Conservation (phyloP, 2,329 filamentous ascomycete genomes). For the Leptographium galeiforme region DNA sequence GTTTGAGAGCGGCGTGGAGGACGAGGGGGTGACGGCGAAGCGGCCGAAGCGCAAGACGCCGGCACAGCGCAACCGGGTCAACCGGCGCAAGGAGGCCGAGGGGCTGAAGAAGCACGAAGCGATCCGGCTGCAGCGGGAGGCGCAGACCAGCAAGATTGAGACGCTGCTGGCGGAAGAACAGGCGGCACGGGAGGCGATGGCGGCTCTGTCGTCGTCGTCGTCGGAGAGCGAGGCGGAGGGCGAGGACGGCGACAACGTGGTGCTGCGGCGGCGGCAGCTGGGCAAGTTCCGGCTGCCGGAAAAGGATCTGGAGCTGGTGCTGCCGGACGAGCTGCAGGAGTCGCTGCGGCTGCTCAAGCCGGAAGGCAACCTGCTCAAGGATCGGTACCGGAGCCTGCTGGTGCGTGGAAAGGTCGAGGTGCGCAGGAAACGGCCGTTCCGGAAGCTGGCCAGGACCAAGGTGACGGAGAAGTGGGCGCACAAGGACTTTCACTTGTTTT, state of each 20-base stretch:
- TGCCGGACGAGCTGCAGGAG: conserved; percentile 74
- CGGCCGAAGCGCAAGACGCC: conserved; percentile 74
- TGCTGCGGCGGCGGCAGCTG: conserved; percentile 57
- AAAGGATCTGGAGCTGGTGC: conserved; percentile 64
- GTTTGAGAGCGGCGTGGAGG: conserved; percentile 69
- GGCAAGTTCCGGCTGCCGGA: conserved; percentile 64
- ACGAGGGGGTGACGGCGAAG: conserved; percentile 53
- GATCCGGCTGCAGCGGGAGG: conserved; percentile 57
- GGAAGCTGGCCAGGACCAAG: conserved; percentile 69
- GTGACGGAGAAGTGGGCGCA: conserved; percentile 93
- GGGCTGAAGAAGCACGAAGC: conserved; percentile 61
- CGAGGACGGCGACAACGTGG: conserved; percentile 48
- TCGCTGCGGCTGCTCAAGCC: conserved; percentile 73
- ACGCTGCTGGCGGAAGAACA: conserved; percentile 57
- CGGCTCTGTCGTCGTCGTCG: conserved; percentile 25
- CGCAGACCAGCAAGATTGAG: conserved; percentile 59
- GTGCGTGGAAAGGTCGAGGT: conserved; percentile 82
- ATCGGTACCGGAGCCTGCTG: conserved; percentile 79
- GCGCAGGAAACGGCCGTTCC: conserved; percentile 63
- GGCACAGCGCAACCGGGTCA: conserved; percentile 73
- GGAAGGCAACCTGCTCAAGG: conserved; percentile 88
- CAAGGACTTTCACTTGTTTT: conserved; percentile 68
- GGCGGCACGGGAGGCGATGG: conserved; percentile 39
- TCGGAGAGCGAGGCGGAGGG: conserved; percentile 34
- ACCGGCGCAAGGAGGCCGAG: conserved; percentile 80